Evolutionary conservation across 805 yeast species (phyloP), one percentile per base, ranked within the genome.

Genomic region (Ogataea methanolica): DNA sequence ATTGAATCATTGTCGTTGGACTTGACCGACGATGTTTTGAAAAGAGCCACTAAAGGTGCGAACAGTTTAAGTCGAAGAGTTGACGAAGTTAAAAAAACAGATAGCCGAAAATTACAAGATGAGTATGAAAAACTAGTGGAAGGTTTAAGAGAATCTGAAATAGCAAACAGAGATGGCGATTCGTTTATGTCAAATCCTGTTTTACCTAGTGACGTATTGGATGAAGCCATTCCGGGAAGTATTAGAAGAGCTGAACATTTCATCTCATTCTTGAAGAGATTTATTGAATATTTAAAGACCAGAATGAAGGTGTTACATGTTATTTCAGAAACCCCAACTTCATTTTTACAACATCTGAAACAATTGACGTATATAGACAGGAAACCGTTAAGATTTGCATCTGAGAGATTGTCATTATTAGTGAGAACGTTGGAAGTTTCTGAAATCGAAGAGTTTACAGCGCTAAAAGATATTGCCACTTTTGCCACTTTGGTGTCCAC

Each of bases 281-380:
- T 94, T 56, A 88, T 94, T 31, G 99, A 94, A 62, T 94, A 94
- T 67, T 71, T 94, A 59, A 94, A 92, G 61, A 92, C 97, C 3
- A 80, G 99, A 68, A 94, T 94, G 98, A 95, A 94, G 70, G 97
- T 94, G 3, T 69, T 95, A 43, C 97, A 92, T 70, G 99, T 94
- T 35, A 90, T 94, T 39, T 88, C 97, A n/a, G 99, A 94, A 65
- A 94, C 99, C 0, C 99, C 99, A 0, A 79, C 82, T 4, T 89
- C 97, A 33, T 94, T 94, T 60, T 67, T 94, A 49, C 95, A 88
- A 61, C 99, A 94, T 72, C 70, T 95, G 61, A 91, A 92, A 62
- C 97, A 92, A 49, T 69, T 94, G 42, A 94, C 99, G 1, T 94
- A 82, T 60, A 94, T 94, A 40, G 99, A 94, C 55, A 72, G 84